These are phyloP conservation scores for Talaromyces trachyspermus DNA, from an alignment of 495 filamentous ascomycete species.

Conservation along the genomic window DNA sequence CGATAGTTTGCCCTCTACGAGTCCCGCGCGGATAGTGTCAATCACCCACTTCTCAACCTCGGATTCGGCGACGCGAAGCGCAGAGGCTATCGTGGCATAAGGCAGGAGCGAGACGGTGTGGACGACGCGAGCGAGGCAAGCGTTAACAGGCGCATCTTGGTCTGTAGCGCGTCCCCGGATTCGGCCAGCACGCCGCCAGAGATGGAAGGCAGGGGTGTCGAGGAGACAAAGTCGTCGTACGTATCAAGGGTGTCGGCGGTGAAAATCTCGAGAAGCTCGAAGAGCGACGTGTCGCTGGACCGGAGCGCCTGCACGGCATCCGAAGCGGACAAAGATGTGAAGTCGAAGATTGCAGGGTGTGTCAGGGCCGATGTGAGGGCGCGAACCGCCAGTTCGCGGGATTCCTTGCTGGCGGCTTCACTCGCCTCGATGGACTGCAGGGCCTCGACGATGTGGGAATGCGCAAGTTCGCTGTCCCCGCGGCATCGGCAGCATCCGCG, in stretches of 20 bases:
- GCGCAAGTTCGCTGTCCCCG: conserved; percentile 72
- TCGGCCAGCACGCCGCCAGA: conserved; percentile 39
- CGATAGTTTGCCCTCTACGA: conserved; percentile 89
- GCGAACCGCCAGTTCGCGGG: conserved; percentile 73
- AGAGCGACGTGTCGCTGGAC: conserved; percentile 71
- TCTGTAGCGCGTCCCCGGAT: conserved; percentile 72
- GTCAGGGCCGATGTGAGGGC: conserved; percentile 76
- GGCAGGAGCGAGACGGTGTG: conserved; percentile 75
- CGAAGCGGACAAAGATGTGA: conserved; percentile 82
- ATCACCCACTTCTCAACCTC: conserved; percentile 98
- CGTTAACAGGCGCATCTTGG: conserved; percentile 93
- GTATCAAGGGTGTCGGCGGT: conserved; percentile 86
- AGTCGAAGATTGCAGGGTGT: conserved; percentile 75
- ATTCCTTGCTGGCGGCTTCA: conserved; percentile 58
- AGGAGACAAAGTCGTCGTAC: conserved; percentile 77
- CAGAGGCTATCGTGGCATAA: conserved; percentile 72
- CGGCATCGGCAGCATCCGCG: conserved; percentile 67
- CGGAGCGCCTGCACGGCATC: conserved; percentile 81
- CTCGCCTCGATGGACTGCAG: conserved; percentile 75
- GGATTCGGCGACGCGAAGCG: conserved; percentile 68
- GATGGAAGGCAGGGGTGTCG: conserved; percentile 36
- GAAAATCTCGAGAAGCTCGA: conserved; percentile 91
- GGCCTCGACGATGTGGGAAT: conserved; percentile 74
- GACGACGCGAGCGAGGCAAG: conserved; percentile 81
- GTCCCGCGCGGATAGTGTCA: conserved; percentile 87